A percentile compares a stretch with the other conserved stretches of the same genome.
Conservation (phyloP, 2,329 filamentous ascomycete genomes). For the Graphilbum sp. region DNA sequence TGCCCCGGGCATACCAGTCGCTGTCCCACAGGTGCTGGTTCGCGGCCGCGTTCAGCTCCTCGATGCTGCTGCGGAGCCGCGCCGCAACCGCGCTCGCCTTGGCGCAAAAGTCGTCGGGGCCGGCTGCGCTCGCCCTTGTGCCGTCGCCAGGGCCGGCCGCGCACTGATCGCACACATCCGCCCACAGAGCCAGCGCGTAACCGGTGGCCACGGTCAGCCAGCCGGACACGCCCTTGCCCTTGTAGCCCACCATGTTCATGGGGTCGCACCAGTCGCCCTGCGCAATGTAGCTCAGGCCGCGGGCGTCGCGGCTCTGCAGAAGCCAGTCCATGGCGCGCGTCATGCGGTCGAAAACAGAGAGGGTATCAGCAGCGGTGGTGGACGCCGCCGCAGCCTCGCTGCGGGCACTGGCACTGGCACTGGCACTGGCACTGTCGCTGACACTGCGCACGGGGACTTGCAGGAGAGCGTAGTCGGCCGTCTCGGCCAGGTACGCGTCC, state of each 20-base stretch:
- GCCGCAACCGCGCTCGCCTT: slow-evolving; percentile 15
- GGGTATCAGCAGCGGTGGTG: slow-evolving; percentile 18
- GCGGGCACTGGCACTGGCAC: no score
- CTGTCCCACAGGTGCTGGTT: slow-evolving; percentile 38
- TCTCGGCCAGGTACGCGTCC: slow-evolving; percentile 38
- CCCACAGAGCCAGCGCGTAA: slow-evolving; percentile 36
- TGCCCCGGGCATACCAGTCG: slow-evolving; percentile 39
- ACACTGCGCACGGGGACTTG: slow-evolving; percentile 25
- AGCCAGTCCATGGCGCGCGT: slow-evolving; percentile 42
- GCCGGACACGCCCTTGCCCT: slow-evolving; percentile 38
- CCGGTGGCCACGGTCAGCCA: slow-evolving; percentile 41
- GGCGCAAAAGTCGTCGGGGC: background rate
- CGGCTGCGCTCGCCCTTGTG: background rate
- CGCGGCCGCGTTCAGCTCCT: slow-evolving; percentile 30
- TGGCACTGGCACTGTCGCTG: no score
- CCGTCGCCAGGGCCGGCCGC: slow-evolving; percentile 19
- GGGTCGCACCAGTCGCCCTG: slow-evolving; percentile 46
- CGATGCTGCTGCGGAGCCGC: slow-evolving; percentile 26
- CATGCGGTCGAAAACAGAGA: slow-evolving; percentile 37
- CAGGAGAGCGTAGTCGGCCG: slow-evolving; percentile 33
- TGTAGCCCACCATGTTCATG: slow-evolving; percentile 46
- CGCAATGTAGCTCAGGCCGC: slow-evolving; percentile 38
- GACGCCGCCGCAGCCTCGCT: no score
- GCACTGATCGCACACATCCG: slow-evolving; percentile 28
- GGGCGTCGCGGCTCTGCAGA: slow-evolving; percentile 29